Percentiles rank a stretch among this genome's conserved stretches.
These are phyloP conservation scores for Chaetoscypha palmicola DNA, from an alignment of 2,329 filamentous ascomycete species.

Conservation along the genomic window DNA sequence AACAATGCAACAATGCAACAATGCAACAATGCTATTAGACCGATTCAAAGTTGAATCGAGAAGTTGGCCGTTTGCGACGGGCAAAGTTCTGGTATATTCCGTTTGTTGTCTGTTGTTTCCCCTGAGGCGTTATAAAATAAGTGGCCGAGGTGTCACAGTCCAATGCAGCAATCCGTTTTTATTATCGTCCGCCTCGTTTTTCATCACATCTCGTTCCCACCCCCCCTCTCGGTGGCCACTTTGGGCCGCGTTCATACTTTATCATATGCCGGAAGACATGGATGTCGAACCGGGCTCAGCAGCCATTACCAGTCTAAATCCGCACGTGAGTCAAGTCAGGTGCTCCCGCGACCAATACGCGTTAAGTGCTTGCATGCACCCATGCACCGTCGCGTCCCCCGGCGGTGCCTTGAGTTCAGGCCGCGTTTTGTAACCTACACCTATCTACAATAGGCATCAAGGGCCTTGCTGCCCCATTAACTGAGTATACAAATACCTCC, in stretches of 20 bases:
- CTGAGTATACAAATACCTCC: conserved; percentile 15
- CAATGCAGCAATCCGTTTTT: too few species aligned
- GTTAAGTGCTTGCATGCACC: conserved; percentile 12
- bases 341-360: conserved; percentile 9
- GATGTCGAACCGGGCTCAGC: neutral
- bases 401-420: conserved; percentile 9
- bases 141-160: neutral
- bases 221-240: conserved; percentile 9
- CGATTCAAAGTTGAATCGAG: too few species aligned
- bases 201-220: conserved; percentile 1
- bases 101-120: too few species aligned
- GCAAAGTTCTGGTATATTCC: too few species aligned
- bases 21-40: too few species aligned
- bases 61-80: too few species aligned
- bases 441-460: conserved; percentile 10
- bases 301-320: neutral
- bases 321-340: conserved; percentile 19
- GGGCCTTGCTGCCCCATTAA: conserved; percentile 6
- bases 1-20: too few species aligned
- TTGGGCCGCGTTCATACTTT: conserved; percentile 4
- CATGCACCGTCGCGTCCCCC: conserved; percentile 20
- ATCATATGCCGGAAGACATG: conserved; percentile 9
- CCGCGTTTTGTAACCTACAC: conserved; percentile 7
- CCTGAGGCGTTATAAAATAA: too few species aligned
- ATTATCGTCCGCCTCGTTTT: neutral